These are phyloP conservation scores for Leptodermis oblonga DNA, from an alignment of 257 asterid genomes.

Conservation along the genomic window DNA sequence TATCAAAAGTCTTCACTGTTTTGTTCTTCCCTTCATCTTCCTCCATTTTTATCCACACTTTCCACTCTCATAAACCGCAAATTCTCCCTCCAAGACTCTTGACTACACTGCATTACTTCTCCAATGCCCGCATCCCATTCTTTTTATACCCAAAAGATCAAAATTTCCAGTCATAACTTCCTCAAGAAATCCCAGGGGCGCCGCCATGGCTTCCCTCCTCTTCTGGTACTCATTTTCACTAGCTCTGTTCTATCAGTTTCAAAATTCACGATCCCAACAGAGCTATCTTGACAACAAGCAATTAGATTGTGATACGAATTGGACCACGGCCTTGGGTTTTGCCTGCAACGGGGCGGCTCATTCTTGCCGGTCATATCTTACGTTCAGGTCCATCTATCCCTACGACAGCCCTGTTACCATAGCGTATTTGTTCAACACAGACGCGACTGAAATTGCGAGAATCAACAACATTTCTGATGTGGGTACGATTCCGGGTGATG, in stretches of 20 bases:
- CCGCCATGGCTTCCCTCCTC: not conserved
- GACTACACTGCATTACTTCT: not conserved
- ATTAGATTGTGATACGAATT: constrained; percentile 32
- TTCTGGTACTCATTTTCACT: constrained; percentile 6
- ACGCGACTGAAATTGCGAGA: constrained; percentile 39
- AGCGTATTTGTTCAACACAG: constrained; percentile 40
- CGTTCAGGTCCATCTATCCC: constrained; percentile 47
- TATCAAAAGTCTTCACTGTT: not conserved
- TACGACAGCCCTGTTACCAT: constrained; percentile 44
- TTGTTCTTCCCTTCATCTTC: not conserved
- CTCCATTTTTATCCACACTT: not conserved
- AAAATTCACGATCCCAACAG: constrained; percentile 36
- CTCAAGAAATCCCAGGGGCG: not conserved
- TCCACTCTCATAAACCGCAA: too few species aligned
- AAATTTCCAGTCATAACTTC: not conserved
- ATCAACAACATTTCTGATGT: constrained; percentile 40
- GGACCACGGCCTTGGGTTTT: constrained; percentile 42
- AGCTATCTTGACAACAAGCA: constrained; percentile 49
- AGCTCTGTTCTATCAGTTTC: not conserved
- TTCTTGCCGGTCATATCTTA: constrained; percentile 45
- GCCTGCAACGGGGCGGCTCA: constrained; percentile 42
- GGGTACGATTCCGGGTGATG: constrained; percentile 25
- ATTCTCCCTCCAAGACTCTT: not conserved
- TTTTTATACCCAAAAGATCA: not conserved
- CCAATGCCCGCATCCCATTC: not conserved